phyloP scores from a whole-genome alignment of 75 land plant species.

The Pinus tabuliformis region DNA sequence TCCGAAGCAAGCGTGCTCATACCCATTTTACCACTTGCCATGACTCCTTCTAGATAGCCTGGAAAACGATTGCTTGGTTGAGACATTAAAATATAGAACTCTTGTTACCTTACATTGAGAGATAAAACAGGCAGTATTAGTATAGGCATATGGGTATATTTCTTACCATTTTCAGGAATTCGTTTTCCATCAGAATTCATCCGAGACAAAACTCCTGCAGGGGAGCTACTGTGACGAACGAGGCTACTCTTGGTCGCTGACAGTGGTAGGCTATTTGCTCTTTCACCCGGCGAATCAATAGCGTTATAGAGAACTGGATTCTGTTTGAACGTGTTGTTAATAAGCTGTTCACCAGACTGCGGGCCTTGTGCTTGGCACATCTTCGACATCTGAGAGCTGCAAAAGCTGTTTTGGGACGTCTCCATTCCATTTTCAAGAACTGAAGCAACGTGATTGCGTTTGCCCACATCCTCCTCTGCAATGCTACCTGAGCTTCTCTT shows the following conservation, averaged over 20 bases:
- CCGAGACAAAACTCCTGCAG: slow-evolving; percentile 7
- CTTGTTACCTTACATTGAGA: neutral
- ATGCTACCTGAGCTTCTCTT: neutral
- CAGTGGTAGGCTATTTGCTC: neutral
- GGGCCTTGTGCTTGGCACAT: slow-evolving; percentile 10
- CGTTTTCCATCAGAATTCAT: neutral
- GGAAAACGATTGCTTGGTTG: neutral
- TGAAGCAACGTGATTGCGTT: neutral
- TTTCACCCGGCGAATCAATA: slow-evolving; percentile 5
- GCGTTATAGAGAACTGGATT: slow-evolving; percentile 4
- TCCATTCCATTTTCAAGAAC: slow-evolving; percentile 12
- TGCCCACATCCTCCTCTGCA: slow-evolving; percentile 3
- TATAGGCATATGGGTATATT: neutral
- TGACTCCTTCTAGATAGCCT: slow-evolving; percentile 8
- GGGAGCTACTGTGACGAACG: slow-evolving; percentile 8
- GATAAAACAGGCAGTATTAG: neutral
- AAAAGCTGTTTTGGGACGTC: slow-evolving; percentile 3
- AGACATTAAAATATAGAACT: neutral
- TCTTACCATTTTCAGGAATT: slow-evolving; percentile 7
- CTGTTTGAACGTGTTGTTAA: neutral
- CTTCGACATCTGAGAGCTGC: slow-evolving; percentile 1
- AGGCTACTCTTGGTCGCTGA: neutral
- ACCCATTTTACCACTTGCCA: neutral
- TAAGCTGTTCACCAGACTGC: slow-evolving; percentile 5
- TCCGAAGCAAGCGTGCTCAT: neutral